Evolutionary conservation across 164 flowering plant species (phyloP), one percentile per base, ranked within the genome.

Genomic region (Stephania yunnanensis): DNA sequence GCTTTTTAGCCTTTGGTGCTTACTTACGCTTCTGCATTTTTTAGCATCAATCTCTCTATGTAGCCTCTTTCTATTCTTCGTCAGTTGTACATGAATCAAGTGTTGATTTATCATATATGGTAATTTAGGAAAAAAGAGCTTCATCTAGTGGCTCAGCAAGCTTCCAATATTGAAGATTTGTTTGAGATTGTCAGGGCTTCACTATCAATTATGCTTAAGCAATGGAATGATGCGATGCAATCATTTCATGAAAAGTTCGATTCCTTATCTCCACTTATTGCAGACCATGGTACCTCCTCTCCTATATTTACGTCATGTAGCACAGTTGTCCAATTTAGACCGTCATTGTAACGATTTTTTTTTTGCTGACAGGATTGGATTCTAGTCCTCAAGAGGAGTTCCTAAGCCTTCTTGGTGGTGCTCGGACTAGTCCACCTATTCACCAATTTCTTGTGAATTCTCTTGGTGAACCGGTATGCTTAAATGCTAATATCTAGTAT

Each of bases 371-470:
- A 95, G 99, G 94, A 75, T 76, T 95, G 73, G 94, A 93, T 74
- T 95, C 98, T 30, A 84, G 87, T 78, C 88, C 99, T 68, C 93
- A 93, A 76, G 99, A 93, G 81, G 99, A 95, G 84, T 87, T 95
- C 77, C 77, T 93, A 17, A 93, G 97, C 85, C 91, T 95, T 76
- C 78, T 95, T 74, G 86, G 90, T 81, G 99, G 99, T 85, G 96
- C 98, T 74, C 86, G 97, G 58, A 91, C 90, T 70, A 93, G 98
- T 85, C 95, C 98, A 58, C 82, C 98, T 58, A 70, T 93, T 81
- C 97, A 95, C 83, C 99, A 93, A 74, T 95, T 95, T 87, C 85
- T 95, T 64, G 97, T 89, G 69, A 91, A 86, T 82, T 84, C 98
- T 79, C 96, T 95, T 76, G 92, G 94, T 66, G 99, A 95, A 92